Conservation (phyloP, 2,329 filamentous ascomycete species). For the Sclerotinia glacialis region DNA sequence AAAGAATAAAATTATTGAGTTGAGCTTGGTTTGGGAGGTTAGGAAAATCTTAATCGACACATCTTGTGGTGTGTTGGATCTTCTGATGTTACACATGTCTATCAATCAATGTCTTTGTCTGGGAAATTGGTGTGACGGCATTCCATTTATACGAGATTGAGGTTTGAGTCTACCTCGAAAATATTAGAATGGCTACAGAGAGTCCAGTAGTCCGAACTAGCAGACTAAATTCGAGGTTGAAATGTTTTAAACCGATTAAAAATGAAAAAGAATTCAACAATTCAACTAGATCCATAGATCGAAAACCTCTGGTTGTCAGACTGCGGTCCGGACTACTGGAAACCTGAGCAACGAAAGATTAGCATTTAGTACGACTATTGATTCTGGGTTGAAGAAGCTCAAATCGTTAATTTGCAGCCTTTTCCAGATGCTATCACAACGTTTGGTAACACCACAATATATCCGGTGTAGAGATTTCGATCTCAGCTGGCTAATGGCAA, state of each 20-base stretch:
- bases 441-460: not conserved
- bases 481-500: not conserved
- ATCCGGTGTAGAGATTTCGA: not conserved
- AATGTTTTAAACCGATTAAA: too few species aligned
- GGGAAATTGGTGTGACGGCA: constrained; percentile 9
- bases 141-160: not conserved
- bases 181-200: not conserved
- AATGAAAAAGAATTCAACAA: too few species aligned
- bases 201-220: too few species aligned
- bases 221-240: not conserved
- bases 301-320: too few species aligned
- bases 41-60: not conserved
- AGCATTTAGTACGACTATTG: too few species aligned
- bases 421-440: not conserved
- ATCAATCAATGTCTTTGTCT: not conserved
- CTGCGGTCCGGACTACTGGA: too few species aligned
- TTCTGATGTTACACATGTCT: not conserved
- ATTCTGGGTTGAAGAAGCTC: not conserved
- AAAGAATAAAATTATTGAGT: not conserved
- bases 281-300: too few species aligned
- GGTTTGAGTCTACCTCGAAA: not conserved
- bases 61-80: not conserved
- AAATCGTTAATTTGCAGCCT: not conserved
- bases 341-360: not conserved
- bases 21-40: not conserved